phyloP scores from a whole-genome alignment of 306 rosid species.

The Glycyrrhiza uralensis region DNA sequence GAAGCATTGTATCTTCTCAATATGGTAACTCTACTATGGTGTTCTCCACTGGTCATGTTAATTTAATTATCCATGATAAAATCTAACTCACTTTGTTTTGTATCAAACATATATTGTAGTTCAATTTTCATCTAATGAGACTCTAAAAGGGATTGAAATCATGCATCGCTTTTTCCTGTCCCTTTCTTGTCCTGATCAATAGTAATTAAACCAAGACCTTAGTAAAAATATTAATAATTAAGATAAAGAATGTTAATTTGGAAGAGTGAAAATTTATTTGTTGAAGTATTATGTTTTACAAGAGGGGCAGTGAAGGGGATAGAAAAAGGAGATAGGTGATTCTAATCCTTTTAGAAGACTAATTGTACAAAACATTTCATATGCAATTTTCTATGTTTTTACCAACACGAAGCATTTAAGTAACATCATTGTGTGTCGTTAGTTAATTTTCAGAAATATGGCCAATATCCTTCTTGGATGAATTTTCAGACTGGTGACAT shows the following conservation, averaged over 20 bases:
- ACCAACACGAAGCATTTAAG: too few species aligned
- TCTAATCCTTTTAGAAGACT: background rate
- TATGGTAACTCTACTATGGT: slow-evolving; percentile 28
- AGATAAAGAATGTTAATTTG: background rate
- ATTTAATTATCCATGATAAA: background rate
- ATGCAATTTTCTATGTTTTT: background rate
- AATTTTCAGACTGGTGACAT: background rate
- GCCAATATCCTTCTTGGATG: background rate
- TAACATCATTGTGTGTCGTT: too few species aligned
- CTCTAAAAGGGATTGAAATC: background rate
- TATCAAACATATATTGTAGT: background rate
- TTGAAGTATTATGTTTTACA: background rate
- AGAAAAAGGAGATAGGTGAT: background rate
- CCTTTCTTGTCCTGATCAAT: background rate
- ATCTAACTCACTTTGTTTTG: background rate
- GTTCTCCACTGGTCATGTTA: background rate
- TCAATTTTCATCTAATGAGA: background rate
- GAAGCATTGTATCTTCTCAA: slow-evolving; percentile 41
- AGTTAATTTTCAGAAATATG: background rate
- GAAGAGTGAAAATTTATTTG: background rate
- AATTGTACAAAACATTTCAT: background rate
- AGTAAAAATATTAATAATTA: background rate
- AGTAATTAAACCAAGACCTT: background rate
- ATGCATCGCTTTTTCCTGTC: background rate
- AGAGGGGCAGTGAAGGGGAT: background rate